phyloP scores from a whole-genome alignment of 2,329 filamentous ascomycete species.

The Aspergillus terreus region DNA sequence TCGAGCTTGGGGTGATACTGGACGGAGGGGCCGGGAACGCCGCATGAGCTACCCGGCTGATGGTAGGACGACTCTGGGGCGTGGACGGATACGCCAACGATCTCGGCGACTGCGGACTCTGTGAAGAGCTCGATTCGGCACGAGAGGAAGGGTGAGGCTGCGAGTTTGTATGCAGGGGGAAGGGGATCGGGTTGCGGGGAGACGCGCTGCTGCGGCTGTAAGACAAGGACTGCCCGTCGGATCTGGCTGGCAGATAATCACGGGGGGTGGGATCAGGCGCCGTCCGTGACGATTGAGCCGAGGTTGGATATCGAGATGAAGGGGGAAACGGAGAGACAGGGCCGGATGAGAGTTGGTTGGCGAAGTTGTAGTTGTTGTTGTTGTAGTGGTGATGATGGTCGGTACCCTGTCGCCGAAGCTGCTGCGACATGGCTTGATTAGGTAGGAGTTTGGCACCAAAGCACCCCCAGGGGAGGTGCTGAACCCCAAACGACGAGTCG shows the following conservation, averaged over 20 bases:
- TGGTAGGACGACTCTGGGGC: slow-evolving; percentile 19
- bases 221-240: slow-evolving; percentile 23
- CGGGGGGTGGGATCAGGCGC: slow-evolving; percentile 30
- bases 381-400: slow-evolving; percentile 7
- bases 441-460: slow-evolving; percentile 9
- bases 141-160: slow-evolving; percentile 16
- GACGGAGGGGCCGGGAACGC: slow-evolving; percentile 26
- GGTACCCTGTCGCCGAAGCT: slow-evolving; percentile 27
- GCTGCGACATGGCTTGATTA: slow-evolving; percentile 34
- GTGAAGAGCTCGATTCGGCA: slow-evolving; percentile 21
- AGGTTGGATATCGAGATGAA: slow-evolving; percentile 8
- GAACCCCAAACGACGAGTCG: slow-evolving; percentile 9
- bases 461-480: slow-evolving; percentile 11
- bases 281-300: slow-evolving; percentile 13
- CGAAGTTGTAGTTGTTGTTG: not conserved
- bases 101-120: slow-evolving; percentile 23
- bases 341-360: slow-evolving; percentile 12
- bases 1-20: slow-evolving; percentile 16
- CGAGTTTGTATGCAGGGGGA: slow-evolving; percentile 28
- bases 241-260: slow-evolving; percentile 31
- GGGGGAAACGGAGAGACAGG: not conserved
- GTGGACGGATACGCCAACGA: slow-evolving; percentile 21
- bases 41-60: slow-evolving; percentile 25
- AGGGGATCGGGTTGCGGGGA: slow-evolving; percentile 27
- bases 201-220: slow-evolving; percentile 16